Evolutionary conservation across 176 grass and related monocot species (phyloP), one percentile per base, ranked within the genome.

Genomic region (barley (Hordeum vulgare)): DNA sequence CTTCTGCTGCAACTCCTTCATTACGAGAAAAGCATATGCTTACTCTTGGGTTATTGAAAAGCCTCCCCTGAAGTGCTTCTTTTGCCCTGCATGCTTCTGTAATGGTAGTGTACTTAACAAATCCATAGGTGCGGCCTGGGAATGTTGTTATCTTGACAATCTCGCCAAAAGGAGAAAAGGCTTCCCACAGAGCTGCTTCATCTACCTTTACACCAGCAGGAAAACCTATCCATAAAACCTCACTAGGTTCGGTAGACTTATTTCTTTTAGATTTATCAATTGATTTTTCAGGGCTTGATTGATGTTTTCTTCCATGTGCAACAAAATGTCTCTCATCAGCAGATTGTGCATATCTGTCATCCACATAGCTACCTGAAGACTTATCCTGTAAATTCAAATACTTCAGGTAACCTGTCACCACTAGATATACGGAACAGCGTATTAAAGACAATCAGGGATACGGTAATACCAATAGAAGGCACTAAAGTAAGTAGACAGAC

Each of bases 211-310:
- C 66, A 77, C 59, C 86, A 66, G 78, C 37, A 76, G 96, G 96
- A 77, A 98, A 92, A 33, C 96, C 96, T 86, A 98, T 90, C 96
- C 96, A 98, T 78, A 98, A 80, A 11, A 95, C 87, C 78, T 98
- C 96, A 81, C 96, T 94, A 80, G 96, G 93, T 85, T 98, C 96
- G 69, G 74, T 74, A 36, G 70, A 71, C 65, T 81, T 87, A 69
- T 77, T 92, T 84, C 92, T 84, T 91, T 81, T 92, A 82, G 29
- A 71, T 82, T 72, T 90, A 76, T 94, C 88, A 81, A 71, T 26
- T 80, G 85, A 61, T 81, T 78, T 90, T 92, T 94, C 93, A 81
- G 93, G 87, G 85, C 87, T 90, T 63, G 53, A 58, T 44, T 76
- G 83, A 1, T 82, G 89, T 80, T 90, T 89, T 81, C 89, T 94